Conservation (phyloP, 768 basidiomycete species). For the Suillus lakei region DNA sequence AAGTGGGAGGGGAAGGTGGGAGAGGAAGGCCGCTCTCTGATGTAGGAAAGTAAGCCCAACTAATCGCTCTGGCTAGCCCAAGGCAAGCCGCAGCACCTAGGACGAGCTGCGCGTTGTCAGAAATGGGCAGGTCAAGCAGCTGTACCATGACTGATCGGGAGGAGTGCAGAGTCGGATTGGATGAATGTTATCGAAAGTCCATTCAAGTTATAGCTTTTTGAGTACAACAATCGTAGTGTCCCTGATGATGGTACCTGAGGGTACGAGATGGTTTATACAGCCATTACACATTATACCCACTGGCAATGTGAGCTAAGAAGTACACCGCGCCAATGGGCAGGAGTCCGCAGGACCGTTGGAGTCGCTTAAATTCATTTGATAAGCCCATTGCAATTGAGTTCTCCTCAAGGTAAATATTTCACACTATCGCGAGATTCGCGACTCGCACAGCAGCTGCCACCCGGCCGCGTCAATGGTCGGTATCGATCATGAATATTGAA, state of each 20-base stretch:
- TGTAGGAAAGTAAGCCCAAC: not conserved
- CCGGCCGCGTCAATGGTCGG: no score
- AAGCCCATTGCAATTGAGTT: no score
- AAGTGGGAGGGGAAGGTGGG: not conserved
- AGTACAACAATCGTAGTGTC: not conserved
- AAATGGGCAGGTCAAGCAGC: not conserved
- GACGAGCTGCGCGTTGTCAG: not conserved
- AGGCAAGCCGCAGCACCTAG: not conserved
- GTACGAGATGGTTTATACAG: not conserved
- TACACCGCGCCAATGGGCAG: no score
- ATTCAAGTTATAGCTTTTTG: not conserved
- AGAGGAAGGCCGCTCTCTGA: not conserved
- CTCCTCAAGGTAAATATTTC: no score
- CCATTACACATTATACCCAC: not conserved
- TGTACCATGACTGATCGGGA: not conserved
- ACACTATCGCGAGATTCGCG: no score
- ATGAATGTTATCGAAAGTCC: not conserved
- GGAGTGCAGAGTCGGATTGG: not conserved
- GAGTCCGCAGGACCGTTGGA: no score
- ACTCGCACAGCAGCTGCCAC: no score
- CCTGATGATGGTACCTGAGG: not conserved
- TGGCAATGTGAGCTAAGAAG: no score
- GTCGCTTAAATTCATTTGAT: no score
- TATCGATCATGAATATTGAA: no score
- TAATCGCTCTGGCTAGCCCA: not conserved